Evolutionary conservation across 1,139 yeast genomes (phyloP).

Genomic region (Yamadazyma atmosphaerica): DNA sequence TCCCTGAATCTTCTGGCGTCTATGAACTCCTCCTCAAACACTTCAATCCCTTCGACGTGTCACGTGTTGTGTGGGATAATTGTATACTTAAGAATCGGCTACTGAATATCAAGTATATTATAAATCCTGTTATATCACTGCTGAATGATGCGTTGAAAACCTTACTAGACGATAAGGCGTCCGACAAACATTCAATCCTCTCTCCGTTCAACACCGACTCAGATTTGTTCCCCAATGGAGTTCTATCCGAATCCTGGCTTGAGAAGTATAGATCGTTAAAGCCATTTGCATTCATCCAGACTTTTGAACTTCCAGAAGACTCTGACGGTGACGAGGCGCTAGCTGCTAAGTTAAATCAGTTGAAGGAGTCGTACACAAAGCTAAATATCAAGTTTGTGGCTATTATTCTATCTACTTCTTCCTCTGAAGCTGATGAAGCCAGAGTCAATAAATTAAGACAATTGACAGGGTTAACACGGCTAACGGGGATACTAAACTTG

Average conservation of each 20-base stretch:
- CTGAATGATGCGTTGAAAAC: slow-evolving; percentile 3
- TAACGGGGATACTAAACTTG: slow-evolving; percentile 31
- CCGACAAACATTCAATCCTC: slow-evolving; percentile 25
- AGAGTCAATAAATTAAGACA: slow-evolving; percentile 28
- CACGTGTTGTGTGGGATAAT: slow-evolving; percentile 38
- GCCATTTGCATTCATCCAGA: slow-evolving; percentile 37
- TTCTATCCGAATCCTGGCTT: slow-evolving; percentile 38
- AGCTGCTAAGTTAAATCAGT: slow-evolving; percentile 18
- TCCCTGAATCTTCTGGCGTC: slow-evolving; percentile 4
- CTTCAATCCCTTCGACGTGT: slow-evolving; percentile 22
- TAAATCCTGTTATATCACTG: slow-evolving; percentile 18
- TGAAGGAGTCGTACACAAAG: slow-evolving; percentile 19
- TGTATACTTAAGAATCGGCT: slow-evolving; percentile 39
- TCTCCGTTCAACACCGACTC: slow-evolving; percentile 42
- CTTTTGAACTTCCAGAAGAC: slow-evolving; percentile 19
- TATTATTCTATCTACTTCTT: slow-evolving; percentile 24
- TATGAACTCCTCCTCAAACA: slow-evolving; percentile 8
- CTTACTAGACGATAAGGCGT: slow-evolving; percentile 2
- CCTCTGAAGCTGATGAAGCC: slow-evolving; percentile 14
- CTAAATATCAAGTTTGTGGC: slow-evolving; percentile 28
- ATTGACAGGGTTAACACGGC: slow-evolving; percentile 29
- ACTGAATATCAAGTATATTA: slow-evolving; percentile 33
- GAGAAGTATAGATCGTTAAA: slow-evolving; percentile 28
- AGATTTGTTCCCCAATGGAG: slow-evolving; percentile 45
- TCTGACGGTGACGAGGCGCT: slow-evolving; percentile 19